phyloP scores from a whole-genome alignment of 345 rosid species.

The Murraya koenigii region DNA sequence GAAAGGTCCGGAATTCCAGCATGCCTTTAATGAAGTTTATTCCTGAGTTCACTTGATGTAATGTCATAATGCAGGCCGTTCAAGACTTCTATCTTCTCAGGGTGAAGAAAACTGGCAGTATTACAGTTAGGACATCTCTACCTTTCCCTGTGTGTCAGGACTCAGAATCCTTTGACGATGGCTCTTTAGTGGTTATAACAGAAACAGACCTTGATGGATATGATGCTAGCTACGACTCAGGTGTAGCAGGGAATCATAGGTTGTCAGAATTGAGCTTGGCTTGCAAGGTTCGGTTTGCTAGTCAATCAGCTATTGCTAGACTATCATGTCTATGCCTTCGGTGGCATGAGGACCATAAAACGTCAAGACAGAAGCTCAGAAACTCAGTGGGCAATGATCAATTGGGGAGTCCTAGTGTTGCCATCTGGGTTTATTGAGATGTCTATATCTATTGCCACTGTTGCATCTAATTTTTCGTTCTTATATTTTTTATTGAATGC shows the following conservation, averaged over 20 bases:
- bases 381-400: conserved; percentile 17
- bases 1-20: background rate
- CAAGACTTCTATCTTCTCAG: conserved; percentile 34
- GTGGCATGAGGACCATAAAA: conserved; percentile 20
- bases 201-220: conserved; percentile 58
- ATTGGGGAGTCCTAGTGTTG: conserved; percentile 26
- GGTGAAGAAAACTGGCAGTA: conserved; percentile 19
- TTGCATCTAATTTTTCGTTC: background rate
- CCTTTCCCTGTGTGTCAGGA: background rate
- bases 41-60: background rate
- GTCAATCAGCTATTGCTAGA: conserved; percentile 35
- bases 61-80: conserved; percentile 37
- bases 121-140: conserved; percentile 9
- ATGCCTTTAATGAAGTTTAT: too few relatives aligned
- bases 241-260: conserved; percentile 19
- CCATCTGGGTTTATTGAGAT: conserved; percentile 32
- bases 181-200: conserved; percentile 42
- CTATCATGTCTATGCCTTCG: conserved; percentile 34
- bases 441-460: background rate
- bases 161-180: conserved; percentile 39
- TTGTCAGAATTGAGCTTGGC: conserved; percentile 36
- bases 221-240: conserved; percentile 29
- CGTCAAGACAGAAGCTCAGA: conserved; percentile 24
- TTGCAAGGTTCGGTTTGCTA: conserved; percentile 44
- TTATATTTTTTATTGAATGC: background rate